Evolutionary conservation across 1,139 yeast species (phyloP).

Genomic region (Sugiyamaella pinicola): DNA sequence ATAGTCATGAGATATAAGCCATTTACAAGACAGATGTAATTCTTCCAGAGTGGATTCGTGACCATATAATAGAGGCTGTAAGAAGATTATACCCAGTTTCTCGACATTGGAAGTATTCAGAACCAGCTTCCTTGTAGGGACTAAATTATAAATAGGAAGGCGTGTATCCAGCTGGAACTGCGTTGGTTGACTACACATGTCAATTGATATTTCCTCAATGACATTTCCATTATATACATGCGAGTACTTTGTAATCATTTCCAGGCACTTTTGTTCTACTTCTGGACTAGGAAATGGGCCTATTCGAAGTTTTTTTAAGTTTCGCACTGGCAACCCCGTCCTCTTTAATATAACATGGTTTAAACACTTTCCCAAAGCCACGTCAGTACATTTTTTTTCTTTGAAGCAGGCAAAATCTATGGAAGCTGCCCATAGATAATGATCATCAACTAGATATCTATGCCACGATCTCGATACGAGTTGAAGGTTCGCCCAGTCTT

Average conservation of each 20-base stretch:
- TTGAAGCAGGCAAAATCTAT: neutral
- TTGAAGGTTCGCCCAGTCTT: slow-evolving; percentile 3
- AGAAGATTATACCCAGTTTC: neutral
- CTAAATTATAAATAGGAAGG: slow-evolving; percentile 1
- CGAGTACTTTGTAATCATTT: neutral
- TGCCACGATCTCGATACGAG: slow-evolving; percentile 6
- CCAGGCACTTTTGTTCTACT: neutral
- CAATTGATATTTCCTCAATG: neutral
- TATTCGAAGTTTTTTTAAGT: neutral
- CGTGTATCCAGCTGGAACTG: neutral
- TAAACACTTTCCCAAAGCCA: neutral
- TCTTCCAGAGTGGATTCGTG: neutral
- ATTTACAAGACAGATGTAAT: slow-evolving; percentile 7
- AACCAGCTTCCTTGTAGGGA: neutral
- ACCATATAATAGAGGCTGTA: neutral
- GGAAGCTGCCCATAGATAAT: slow-evolving; percentile 6
- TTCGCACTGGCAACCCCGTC: neutral
- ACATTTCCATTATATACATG: neutral
- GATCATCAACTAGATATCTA: slow-evolving; percentile 1
- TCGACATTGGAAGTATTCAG: neutral
- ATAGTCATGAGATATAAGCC: neutral
- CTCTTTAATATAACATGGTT: neutral
- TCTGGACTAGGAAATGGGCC: neutral
- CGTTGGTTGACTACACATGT: neutral
- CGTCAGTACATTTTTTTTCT: neutral